phyloP scores from a whole-genome alignment of 129 eudicot species.

The Centrapalus pauciflorus region DNA sequence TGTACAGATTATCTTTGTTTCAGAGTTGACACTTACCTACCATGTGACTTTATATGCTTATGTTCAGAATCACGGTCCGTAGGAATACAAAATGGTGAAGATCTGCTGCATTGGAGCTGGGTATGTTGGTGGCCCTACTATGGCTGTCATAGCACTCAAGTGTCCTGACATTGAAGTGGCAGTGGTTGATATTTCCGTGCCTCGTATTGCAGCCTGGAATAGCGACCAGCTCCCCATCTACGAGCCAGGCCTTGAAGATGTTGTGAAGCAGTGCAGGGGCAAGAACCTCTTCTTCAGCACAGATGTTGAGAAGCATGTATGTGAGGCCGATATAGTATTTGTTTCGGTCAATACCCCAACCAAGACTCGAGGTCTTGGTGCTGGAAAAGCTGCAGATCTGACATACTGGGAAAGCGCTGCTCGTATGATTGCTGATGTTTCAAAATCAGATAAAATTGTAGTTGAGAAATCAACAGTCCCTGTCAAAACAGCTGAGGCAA shows the following conservation, averaged over 20 bases:
- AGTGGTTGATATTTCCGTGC: constrained; percentile 72
- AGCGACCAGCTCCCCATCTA: constrained; percentile 82
- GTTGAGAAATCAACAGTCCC: constrained; percentile 92
- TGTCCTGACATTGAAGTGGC: constrained; percentile 73
- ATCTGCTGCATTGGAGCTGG: constrained; percentile 94
- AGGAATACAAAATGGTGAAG: constrained; percentile 57
- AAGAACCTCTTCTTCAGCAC: constrained; percentile 85
- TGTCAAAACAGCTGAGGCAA: constrained; percentile 87
- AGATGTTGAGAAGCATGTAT: constrained; percentile 77
- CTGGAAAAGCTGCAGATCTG: constrained; percentile 82
- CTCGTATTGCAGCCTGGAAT: constrained; percentile 89
- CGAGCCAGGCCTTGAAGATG: constrained; percentile 81
- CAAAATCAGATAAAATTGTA: constrained; percentile 73
- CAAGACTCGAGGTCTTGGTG: constrained; percentile 81
- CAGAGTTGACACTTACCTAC: neutral
- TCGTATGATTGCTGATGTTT: constrained; percentile 86
- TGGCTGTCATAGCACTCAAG: constrained; percentile 84
- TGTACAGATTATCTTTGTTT: neutral
- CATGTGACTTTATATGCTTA: neutral
- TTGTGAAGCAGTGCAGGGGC: constrained; percentile 76
- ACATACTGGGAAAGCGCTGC: constrained; percentile 94
- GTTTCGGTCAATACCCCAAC: constrained; percentile 86
- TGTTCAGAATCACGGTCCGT: neutral
- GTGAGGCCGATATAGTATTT: constrained; percentile 70
- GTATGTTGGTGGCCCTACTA: constrained; percentile 87